Base-by-base conservation (phyloP, 148 eudicot species). In the Limonium bicolor region DNA sequence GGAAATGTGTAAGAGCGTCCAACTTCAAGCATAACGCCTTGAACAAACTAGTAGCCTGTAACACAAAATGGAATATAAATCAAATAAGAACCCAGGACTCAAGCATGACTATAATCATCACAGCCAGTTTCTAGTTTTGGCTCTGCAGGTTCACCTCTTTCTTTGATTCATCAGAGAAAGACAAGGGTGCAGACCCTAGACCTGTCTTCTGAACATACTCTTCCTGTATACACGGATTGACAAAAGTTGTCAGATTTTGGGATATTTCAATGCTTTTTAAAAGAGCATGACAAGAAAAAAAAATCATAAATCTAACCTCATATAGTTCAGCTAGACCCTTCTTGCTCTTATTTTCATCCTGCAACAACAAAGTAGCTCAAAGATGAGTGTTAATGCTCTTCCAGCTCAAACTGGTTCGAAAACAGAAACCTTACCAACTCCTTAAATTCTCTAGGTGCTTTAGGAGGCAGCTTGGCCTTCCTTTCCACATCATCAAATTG, bases 1-100 rank as follows among this genome's bases (percentile, higher is more conserved):
- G 93, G 73, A 90, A 90, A 70, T 90, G 99, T 18, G 99, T 80
- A 36, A 90, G 78, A 43, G 99, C 95, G 58, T 90, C 95, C 80
- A 84, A 57, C 68, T 90, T 90, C 58, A 80, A 55, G 56, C 85
- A 84, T 33, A 90, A 37, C 48, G 60, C 71, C 72, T 90, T 84
- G 64, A 84, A 84, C 46, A 90, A 59, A 16, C 32, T 43, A 42
- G 63, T 76, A 41, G 99, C 95, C 99, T 90, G 79, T 20, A 12
- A 64, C 55, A 22, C 23, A 42, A 28, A 42, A 42, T 1, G 15
- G 28, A n/a, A n/a, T n/a, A n/a, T n/a, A n/a, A n/a, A n/a, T n/a
- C n/a, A n/a, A n/a, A n/a, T n/a, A n/a, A n/a, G n/a, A n/a, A n/a
- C n/a, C n/a, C n/a, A n/a, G n/a, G n/a, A n/a, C n/a, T n/a, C n/a